phyloP scores from a whole-genome alignment of 1,284 basidiomycete genomes.

The Microbotryum lychnidis-dioicae region DNA sequence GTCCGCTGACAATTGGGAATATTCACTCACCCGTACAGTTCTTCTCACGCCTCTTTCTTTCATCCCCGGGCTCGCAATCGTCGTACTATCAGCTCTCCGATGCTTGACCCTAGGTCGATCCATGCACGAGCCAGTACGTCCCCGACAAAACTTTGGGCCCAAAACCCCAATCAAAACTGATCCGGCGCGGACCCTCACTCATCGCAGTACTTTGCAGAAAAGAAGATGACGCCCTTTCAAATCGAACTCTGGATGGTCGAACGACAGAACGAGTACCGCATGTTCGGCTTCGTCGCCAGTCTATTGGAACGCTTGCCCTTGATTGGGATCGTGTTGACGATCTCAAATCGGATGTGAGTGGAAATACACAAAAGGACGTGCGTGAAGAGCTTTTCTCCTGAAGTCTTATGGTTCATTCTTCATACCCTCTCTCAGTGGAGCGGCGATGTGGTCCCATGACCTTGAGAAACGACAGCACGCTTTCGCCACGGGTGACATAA shows the following conservation, averaged over 20 bases:
- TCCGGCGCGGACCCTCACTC: too few species aligned
- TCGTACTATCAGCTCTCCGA: constrained; percentile 30
- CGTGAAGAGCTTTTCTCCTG: too few species aligned
- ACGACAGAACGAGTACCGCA: constrained; percentile 32
- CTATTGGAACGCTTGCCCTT: constrained; percentile 35
- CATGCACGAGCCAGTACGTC: constrained; percentile 27
- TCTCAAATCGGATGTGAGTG: constrained; percentile 35
- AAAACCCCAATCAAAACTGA: background rate
- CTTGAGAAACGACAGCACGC: constrained; percentile 37
- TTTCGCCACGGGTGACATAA: constrained; percentile 25
- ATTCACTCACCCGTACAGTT: constrained; percentile 15
- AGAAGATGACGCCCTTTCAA: constrained; percentile 34
- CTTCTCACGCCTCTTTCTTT: constrained; percentile 36
- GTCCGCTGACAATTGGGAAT: background rate
- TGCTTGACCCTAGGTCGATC: constrained; percentile 26
- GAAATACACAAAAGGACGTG: background rate
- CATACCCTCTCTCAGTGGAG: constrained; percentile 9
- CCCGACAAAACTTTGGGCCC: background rate
- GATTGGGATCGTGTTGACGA: constrained; percentile 35
- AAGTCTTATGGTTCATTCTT: too few species aligned
- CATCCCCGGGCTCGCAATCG: constrained; percentile 33
- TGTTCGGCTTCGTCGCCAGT: constrained; percentile 35
- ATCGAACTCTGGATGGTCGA: constrained; percentile 35
- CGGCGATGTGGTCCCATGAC: constrained; percentile 34
- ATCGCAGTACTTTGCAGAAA: constrained; percentile 31